Evolutionary conservation across 768 basidiomycete genomes (phyloP), one percentile per base, ranked within the genome.

Genomic region (Leccinum boreale): DNA sequence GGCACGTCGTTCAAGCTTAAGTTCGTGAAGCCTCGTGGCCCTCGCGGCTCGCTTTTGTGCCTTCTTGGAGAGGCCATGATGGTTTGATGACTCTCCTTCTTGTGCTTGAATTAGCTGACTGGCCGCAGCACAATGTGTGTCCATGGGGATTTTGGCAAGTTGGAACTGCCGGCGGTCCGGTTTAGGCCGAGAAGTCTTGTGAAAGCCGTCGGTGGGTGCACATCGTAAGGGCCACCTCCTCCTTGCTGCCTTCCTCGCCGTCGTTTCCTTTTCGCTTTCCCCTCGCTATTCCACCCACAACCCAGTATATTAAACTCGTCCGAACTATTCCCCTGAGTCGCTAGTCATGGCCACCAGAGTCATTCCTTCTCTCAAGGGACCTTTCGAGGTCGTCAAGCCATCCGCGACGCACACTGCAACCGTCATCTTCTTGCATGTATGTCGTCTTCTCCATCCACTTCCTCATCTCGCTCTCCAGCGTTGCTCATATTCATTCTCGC

Each of bases 351-450:
- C 62, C 7, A 60, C 61, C 15, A 62, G 60, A 58, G 63, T 63
- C 46, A 63, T 67, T 53, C 57, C 58, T 48, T 61, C 61, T 28
- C 56, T 60, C 50, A 59, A 55, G 65, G 54, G 70, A 23, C 66
- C 70, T 21, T 79, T 69, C 70, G 70, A 87, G 61, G 76, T 79
- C 29, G 76, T 89, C 29, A 76, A 81, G 36, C 78, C 90, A 11
- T 67, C 75, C 44, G 66, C 76, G 39, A 84, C 81, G 61, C 94
- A 96, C 72, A 86, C 90, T 8, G 90, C 92, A 8, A 94, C 92
- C 0, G 84, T 96, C 61, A 88, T 96, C 66, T 93, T 96, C 71
- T 75, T 93, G 42, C 94, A 97, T 80, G 93, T 93, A 70, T 65
- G 89, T 53, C 47, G 50, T 52, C 15, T 42, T 33, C 19, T 15